Percentiles rank a stretch among this genome's conserved stretches.
phyloP scores from a whole-genome alignment of 1,284 basidiomycete species.

The Puccinia sorghi region DNA sequence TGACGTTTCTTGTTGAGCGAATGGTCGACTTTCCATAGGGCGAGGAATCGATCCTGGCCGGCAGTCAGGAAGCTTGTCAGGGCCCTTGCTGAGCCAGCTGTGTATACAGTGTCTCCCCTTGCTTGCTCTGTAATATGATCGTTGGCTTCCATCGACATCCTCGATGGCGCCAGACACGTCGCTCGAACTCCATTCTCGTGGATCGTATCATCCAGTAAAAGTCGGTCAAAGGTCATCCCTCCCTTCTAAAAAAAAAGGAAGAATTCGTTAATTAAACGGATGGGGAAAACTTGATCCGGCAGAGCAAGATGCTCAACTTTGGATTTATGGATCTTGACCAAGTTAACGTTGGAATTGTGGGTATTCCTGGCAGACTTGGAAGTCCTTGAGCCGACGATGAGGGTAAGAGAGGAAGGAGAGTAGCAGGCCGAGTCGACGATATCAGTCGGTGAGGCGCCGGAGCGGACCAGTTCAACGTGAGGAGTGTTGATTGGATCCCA shows the following conservation, averaged over 20 bases:
- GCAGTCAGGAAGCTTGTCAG: conserved; percentile 31
- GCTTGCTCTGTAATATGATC: too few species aligned
- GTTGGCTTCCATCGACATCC: background rate
- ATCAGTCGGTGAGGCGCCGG: conserved; percentile 35
- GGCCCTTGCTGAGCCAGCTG: background rate
- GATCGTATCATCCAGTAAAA: conserved; percentile 6
- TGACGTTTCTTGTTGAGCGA: background rate
- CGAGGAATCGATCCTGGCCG: conserved; percentile 28
- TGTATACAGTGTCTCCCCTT: background rate
- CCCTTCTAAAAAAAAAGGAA: conserved; percentile 9
- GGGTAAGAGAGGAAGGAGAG: conserved; percentile 5
- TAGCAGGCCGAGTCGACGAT: conserved; percentile 45
- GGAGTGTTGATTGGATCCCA: conserved; percentile 16
- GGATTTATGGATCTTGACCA: conserved; percentile 23
- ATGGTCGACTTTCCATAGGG: conserved; percentile 27
- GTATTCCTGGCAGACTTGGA: background rate
- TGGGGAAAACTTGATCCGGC: background rate
- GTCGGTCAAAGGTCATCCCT: conserved; percentile 2
- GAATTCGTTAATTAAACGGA: background rate
- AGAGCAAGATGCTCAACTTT: background rate
- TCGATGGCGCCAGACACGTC: conserved; percentile 21
- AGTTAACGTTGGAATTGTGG: conserved; percentile 16
- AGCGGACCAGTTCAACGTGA: conserved; percentile 16
- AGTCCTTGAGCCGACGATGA: conserved; percentile 28
- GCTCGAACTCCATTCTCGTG: conserved; percentile 46